These are phyloP conservation scores for Claviceps maximensis DNA, from an alignment of 2,329 filamentous ascomycete species.

Conservation along the genomic window DNA sequence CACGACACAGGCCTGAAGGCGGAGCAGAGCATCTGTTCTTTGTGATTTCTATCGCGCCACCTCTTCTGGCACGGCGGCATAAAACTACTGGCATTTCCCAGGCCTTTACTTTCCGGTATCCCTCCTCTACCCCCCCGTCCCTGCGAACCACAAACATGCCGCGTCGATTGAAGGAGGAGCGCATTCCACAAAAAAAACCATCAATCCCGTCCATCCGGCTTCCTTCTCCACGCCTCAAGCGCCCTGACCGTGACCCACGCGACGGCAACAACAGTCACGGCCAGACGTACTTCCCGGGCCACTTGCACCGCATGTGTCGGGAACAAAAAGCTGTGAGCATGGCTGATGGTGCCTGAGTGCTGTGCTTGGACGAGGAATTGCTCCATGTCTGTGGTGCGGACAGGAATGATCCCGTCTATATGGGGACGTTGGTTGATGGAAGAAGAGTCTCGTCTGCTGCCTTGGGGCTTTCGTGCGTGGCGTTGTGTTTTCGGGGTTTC, in stretches of 20 bases:
- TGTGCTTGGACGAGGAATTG: slow-evolving; percentile 11
- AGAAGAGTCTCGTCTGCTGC: not conserved
- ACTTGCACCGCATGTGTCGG: slow-evolving; percentile 7
- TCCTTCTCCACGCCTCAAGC: not conserved
- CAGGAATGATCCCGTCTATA: too few relatives aligned
- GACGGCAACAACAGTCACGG: slow-evolving; percentile 10
- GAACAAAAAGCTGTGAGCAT: slow-evolving; percentile 9
- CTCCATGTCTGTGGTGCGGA: slow-evolving; percentile 7
- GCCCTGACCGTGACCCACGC: slow-evolving; percentile 11
- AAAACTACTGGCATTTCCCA: too few relatives aligned
- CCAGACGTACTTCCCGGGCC: slow-evolving; percentile 10
- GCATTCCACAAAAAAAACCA: not conserved
- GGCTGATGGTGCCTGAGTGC: slow-evolving; percentile 9
- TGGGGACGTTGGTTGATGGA: not conserved
- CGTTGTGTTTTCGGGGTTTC: too few relatives aligned
- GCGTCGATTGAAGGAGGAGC: too few relatives aligned
- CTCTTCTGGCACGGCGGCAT: too few relatives aligned
- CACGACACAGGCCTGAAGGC: too few relatives aligned
- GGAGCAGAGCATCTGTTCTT: too few relatives aligned
- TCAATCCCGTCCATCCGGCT: not conserved
- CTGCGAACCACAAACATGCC: too few relatives aligned
- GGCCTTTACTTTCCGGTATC: too few relatives aligned
- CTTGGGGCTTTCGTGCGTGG: too few relatives aligned
- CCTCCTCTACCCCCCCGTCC: too few relatives aligned
- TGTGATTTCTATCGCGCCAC: too few relatives aligned